Base-by-base conservation (phyloP, 805 yeast genomes). In the Ogataea chonburiensis region DNA sequence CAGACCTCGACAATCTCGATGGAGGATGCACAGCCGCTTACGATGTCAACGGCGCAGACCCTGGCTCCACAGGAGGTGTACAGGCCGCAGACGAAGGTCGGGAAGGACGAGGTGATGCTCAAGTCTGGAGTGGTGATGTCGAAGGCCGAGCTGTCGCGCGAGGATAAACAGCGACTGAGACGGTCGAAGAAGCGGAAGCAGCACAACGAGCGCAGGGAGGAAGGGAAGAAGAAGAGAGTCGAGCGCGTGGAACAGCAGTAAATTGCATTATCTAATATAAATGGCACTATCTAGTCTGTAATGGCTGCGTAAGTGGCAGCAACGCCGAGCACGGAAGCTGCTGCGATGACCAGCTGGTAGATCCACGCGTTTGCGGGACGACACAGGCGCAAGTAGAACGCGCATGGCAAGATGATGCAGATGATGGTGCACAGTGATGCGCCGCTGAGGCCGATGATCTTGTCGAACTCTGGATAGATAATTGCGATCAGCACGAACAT, bases 1-100 rank as follows among this genome's bases (percentile, higher is more conserved):
- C 83, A 89, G 38, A 71, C 85, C 0, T 81, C 95, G 5, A 74
- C 95, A 2, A 81, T 93, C 32, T 56, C 81, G 2, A 86, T 91
- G 95, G 98, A 91, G 64, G 98, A 93, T 55, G 93, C 96, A 1
- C 97, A 88, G 64, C 98, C 98, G 32, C 70, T 86, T 40, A 80
- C 88, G 23, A 70, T 85, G 65, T 77, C 93, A 2, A 66, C 75
- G 21, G 86, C 81, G 15, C 67, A 81, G 10, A 75, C 84, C 31
- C 70, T 93, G 52, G 98, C 98, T 2, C 98, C 98, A 24, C 98
- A 91, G 66, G 98, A 91, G 63, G 71, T 93, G 7, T 93, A 81
- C 63, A 76, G 70, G 56, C 58, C 68, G 6, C 59, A 67, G 62
- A 44, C 72, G 46, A 54, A 60, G 28, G 55, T 58, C 4, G 61